Conservation (phyloP, 257 asterid genomes). For the Lavandula angustifolia region DNA sequence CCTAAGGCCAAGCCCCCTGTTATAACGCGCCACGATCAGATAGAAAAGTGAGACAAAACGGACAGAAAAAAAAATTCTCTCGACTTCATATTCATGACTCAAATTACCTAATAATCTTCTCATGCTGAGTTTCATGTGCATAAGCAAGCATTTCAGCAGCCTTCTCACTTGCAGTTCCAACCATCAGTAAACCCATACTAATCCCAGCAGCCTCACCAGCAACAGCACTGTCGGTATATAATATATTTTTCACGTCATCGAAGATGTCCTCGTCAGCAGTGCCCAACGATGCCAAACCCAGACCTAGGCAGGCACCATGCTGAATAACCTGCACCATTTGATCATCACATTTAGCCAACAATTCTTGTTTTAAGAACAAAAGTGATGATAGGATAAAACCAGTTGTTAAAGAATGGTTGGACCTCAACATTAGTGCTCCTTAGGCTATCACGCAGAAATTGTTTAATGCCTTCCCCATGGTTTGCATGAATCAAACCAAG, state of each 20-base stretch:
- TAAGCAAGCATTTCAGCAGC: conserved; percentile 95
- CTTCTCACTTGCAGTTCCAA: conserved; percentile 95
- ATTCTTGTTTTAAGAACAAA: background rate
- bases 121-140: conserved; percentile 98
- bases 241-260: conserved; percentile 77
- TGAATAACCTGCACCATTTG: conserved; percentile 74
- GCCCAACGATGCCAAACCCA: conserved; percentile 94
- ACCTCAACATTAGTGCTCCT: conserved; percentile 91
- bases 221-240: conserved; percentile 95
- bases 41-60: background rate
- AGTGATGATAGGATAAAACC: background rate
- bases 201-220: conserved; percentile 99
- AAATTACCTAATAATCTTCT: conserved; percentile 82
- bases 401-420: background rate
- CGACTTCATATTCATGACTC: conserved; percentile 69
- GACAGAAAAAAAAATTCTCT: background rate
- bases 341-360: conserved; percentile 19
- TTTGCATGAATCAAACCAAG: conserved; percentile 96
- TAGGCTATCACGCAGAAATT: conserved; percentile 85
- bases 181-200: conserved; percentile 96
- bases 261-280: conserved; percentile 90
- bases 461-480: conserved; percentile 96
- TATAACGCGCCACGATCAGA: conserved; percentile 17
- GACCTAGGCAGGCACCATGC: conserved; percentile 99
- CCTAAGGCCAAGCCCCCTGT: conserved; percentile 97